Base-by-base conservation (phyloP, 2,329 filamentous ascomycete species). In the Phyllosticta capitalensis region DNA sequence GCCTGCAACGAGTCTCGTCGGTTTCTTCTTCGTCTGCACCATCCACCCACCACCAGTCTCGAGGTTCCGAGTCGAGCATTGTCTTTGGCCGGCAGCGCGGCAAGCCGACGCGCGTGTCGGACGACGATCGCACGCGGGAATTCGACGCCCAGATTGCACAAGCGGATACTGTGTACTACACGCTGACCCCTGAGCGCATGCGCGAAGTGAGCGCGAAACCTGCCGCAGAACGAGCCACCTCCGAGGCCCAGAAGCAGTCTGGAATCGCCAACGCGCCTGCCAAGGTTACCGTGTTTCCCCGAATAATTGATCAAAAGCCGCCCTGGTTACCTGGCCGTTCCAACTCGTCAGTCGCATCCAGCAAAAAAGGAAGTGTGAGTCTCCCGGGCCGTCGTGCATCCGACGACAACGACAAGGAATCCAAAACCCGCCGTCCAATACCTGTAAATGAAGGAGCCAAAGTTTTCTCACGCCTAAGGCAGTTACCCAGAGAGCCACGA, bases 401-500 rank as follows among this genome's bases (percentile, higher is more conserved):
- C 54, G 58, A 60, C 17, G 58, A 60, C 24, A 28, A 22, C 12
- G 48, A n/a, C n/a, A 55, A 54, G 58, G 58, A 60, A 24, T 1
- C 21, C 20, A 60, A 60, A 28, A 30, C 58, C 14, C 30, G 20
- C 21, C 58, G 58, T 21, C 58, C 58, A 6, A 49, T n/a, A 14
- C 58, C 48, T 9, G 56, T 60, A 21, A 60, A 60, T 28, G 53
- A 60, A 49, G 22, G 24, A 2, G 52, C 48, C 21, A 60, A 60
- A n/a, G 14, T 55, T 24, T 60, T 56, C 49, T 56, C 53, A n/a
- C 53, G 58, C 17, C 52, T 24, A 20, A 60, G 56, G 50, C 49
- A 54, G n/a, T n/a, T 60, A 38, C 58, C 90, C 22, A 83, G 91
- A 63, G 91, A 96, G 64, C 85, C 90, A 1, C 82, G 87, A 62